A percentile compares a stretch with the other conserved stretches of the same genome.
These are phyloP conservation scores for Cucurbita ficifolia DNA, from an alignment of 306 rosid species.

Conservation along the genomic window DNA sequence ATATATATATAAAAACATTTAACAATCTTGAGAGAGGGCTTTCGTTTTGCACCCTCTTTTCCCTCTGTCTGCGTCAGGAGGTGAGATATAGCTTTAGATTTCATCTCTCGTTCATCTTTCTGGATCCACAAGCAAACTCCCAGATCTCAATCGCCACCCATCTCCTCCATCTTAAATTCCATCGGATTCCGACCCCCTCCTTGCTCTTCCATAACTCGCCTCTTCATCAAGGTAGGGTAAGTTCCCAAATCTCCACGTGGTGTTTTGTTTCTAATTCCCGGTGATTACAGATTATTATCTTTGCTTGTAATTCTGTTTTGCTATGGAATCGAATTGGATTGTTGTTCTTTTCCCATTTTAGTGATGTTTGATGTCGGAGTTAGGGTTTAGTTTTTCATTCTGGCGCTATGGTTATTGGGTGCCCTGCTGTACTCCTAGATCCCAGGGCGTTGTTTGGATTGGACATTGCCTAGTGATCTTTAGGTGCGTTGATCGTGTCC, in stretches of 20 bases:
- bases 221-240: neutral
- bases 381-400: neutral
- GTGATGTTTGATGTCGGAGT: neutral
- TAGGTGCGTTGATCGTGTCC: neutral
- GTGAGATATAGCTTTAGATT: neutral
- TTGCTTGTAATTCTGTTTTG: neutral
- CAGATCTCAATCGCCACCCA: constrained; percentile 2
- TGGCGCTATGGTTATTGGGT: neutral
- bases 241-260: neutral
- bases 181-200: neutral
- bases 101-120: neutral
- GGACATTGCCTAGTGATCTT: neutral
- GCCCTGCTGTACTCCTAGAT: neutral
- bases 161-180: neutral
- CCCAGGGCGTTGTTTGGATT: neutral
- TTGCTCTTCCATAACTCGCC: neutral
- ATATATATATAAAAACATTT: neutral
- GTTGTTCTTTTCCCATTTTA: neutral
- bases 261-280: neutral
- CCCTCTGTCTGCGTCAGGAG: neutral
- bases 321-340: neutral
- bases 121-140: constrained; percentile 11
- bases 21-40: neutral
- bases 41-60: neutral
- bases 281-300: neutral